Conservation (phyloP, 1,139 yeast species). For the Blastobotrys serpentis region DNA sequence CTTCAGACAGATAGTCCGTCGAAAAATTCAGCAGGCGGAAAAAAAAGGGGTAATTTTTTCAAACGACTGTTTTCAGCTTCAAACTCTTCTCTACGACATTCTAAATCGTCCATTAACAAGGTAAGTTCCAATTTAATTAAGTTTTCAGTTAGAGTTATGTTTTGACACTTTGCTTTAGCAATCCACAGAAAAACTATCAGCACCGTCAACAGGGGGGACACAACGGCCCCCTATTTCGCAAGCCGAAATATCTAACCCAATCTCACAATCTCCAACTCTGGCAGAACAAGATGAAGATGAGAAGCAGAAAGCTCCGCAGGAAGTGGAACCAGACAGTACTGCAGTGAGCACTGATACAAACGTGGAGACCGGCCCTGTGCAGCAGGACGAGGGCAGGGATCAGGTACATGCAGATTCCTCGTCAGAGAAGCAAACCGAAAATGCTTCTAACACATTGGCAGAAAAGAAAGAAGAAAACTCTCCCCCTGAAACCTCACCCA, state of each 20-base stretch:
- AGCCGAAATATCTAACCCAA: background rate
- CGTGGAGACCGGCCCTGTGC: conserved; percentile 2
- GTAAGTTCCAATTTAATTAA: background rate
- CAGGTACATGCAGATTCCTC: conserved; percentile 1
- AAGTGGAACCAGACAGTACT: background rate
- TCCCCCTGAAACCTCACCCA: background rate
- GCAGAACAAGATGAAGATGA: background rate
- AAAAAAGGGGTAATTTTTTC: conserved; percentile 21
- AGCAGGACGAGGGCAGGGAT: conserved; percentile 5
- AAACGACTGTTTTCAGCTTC: conserved; percentile 23
- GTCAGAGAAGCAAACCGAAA: background rate
- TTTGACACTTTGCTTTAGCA: background rate
- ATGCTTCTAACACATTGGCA: no score
- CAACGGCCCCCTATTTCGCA: background rate
- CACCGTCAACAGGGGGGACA: background rate
- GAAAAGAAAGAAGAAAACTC: no score
- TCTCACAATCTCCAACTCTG: background rate
- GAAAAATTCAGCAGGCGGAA: conserved; percentile 7
- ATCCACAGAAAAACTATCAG: background rate
- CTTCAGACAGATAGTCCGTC: conserved; percentile 2
- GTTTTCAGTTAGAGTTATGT: background rate
- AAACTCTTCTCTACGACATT: conserved; percentile 18
- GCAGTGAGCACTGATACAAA: background rate
- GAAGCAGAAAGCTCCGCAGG: background rate
- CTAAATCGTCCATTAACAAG: conserved; percentile 6